Base-by-base conservation (phyloP, 495 filamentous ascomycete genomes). In the Delitschia confertaspora region DNA sequence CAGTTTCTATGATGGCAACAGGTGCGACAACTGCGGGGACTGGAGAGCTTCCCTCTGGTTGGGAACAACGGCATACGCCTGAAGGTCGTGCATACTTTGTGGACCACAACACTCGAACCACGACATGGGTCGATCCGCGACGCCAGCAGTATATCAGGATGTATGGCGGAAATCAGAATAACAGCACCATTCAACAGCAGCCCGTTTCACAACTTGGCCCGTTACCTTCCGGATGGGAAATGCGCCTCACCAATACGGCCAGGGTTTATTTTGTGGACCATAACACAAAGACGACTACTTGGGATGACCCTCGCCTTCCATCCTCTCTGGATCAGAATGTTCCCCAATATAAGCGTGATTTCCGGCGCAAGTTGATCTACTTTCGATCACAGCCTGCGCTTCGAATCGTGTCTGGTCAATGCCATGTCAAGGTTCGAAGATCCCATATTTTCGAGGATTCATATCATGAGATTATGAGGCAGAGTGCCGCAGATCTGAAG, bases 211-310 rank as follows among this genome's bases (percentile, higher is more conserved):
- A 96, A 61, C 74, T 98, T 24, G 91, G 91, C n/a, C 89, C 91
- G 20, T 62, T 98, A 30, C 91, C 91, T 9, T 95, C 89, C 61
- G 91, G 91, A 14, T 98, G 91, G 91, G 91, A 98, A 70, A 98
- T 98, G 91, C 83, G 91, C 45, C 77, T 98, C 18, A 98, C 91
- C 35, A 96, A 96, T 60, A 98, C 91, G 5, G 91, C 91, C 9
- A 77, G 91, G 33, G 91, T 98, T 17, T 98, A 98, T 65, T 98
- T 98, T 60, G 91, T 98, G 24, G 91, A 98, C 58, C 91, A 98
- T 69, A 98, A 98, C 61, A 98, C 91, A 46, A 98, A 98, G 71
- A 98, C 91, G 0, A 98, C 91, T 9, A 98, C 91, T n/a, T 98
- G 91, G 91, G 91, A 98, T 57, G 91, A 98, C 57, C 91, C 91